Base-by-base conservation (phyloP, 2,329 filamentous ascomycete species). In the Claviceps spartinae region DNA sequence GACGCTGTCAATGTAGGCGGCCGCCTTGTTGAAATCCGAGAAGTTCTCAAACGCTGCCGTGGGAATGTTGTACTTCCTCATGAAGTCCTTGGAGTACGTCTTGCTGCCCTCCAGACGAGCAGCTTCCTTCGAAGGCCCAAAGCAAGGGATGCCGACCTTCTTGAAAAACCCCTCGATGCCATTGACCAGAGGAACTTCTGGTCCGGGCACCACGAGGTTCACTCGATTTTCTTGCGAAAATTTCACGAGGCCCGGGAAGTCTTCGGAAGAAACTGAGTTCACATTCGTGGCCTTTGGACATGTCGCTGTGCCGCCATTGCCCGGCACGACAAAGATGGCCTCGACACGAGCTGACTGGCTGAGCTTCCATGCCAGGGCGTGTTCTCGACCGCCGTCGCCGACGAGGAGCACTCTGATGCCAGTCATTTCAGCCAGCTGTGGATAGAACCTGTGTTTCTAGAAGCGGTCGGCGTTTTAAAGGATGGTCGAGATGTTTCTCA, bases 61-160 rank as follows among this genome's bases (percentile, higher is more conserved):
- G 38, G 91, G 90, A 60, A 98, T 95, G 61, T 78, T 78, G 70
- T 95, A 82, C 58, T 84, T 82, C 68, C 86, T 84, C 93, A 97
- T 98, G 65, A 97, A 97, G 68, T 97, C 90, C 67, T 98, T 98
- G 56, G 87, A 89, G 68, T 94, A 97, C 13, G 91, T 87, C 75
- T 98, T 98, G 72, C 87, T 94, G 54, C 91, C 93, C 70, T 98
- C 93, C 78, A 98, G 88, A 45, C 80, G 79, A 18, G 93, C 90
- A 22, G 93, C 91, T 48, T 81, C 81, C 69, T 86, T 82, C 53
- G 83, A 86, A 5, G 93, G 93, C 2, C 91, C 93, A 63, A 96
- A 97, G 68, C 82, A 85, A 60, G 80, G 78, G 64, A 95, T 88
- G 47, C 83, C 83, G 48, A 78, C 83, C 49, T 69, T 67, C 57